Evolutionary conservation across 2,329 filamentous ascomycete species (phyloP), one percentile per base, ranked within the genome.

Genomic region (Xylariomycetidae sp.): DNA sequence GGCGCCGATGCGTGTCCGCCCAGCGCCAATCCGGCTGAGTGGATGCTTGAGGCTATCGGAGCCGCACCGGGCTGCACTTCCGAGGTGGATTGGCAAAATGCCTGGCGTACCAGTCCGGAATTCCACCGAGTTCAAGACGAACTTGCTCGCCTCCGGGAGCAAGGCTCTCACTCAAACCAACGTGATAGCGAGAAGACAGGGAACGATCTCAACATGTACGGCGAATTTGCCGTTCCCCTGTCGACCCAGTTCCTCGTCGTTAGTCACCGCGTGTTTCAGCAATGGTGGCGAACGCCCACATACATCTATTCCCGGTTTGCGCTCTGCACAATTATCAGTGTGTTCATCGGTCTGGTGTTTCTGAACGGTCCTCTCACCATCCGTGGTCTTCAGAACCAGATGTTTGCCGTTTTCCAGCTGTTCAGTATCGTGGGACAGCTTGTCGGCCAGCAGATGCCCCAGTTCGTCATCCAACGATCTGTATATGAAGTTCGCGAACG

Each of bases 401-500:
- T 89, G 7, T 89, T 90, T 60, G 80, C 81, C 7, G 69, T 83
- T 35, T 90, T 90, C 59, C 80, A 88, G 71, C 83, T 82, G 0
- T 66, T 89, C 4, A 86, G 80, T 6, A 85, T 92, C 43, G 73
- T 75, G 2, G 83, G 83, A 1, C 81, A 82, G 0, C 64, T 89
- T 1, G 85, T 89, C 37, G 82, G 88, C 48, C 84, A 89, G 47
- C 67, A 89, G 0, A 82, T 89, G 50, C 85, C 85, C 1, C 74
- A 76, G 5, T 88, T 83, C 53, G 63, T 88, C 32, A 65, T 74
- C 38, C 74, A 77, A 27, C 71, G 83, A 4, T 67, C 74, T 19
- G 68, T 90, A 16, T 92, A 85, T 61, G 64, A 82, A 53, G 77
- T 72, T 2, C 73, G 86, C 5, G 86, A 92, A 56, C 73, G 79